Conservation (phyloP, 306 rosid genomes). For the Cucumis hystrix region DNA sequence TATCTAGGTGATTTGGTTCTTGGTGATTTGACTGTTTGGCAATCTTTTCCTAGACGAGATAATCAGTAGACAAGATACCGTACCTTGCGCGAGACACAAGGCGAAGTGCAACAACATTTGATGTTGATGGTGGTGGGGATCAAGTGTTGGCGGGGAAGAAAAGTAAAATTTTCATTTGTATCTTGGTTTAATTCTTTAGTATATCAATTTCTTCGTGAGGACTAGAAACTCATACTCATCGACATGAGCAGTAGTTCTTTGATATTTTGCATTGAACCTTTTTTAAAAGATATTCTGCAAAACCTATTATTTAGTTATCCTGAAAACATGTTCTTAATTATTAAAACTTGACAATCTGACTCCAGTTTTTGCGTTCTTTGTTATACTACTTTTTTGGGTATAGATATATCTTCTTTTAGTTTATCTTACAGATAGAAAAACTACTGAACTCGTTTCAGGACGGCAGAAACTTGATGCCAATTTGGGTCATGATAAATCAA, state of each 20-base stretch:
- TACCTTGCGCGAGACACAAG: no score
- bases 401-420: conserved; percentile 20
- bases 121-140: no score
- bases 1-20: no score
- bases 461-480: conserved; percentile 90
- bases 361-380: not conserved
- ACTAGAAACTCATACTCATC: not conserved
- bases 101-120: no score
- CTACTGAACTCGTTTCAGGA: conserved; percentile 69
- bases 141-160: not conserved
- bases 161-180: not conserved
- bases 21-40: no score
- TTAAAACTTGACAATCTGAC: not conserved
- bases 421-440: conserved; percentile 66
- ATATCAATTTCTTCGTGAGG: not conserved
- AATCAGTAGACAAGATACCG: no score
- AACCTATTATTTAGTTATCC: not conserved
- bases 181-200: not conserved
- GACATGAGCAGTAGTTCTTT: not conserved
- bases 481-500: conserved; percentile 56
- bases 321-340: not conserved
- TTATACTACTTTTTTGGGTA: not conserved
- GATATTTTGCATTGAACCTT: not conserved
- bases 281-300: not conserved
- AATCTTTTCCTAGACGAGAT: no score